Conservation (phyloP, 192 early-diverging fungal species). For the Phycomyces nitens region DNA sequence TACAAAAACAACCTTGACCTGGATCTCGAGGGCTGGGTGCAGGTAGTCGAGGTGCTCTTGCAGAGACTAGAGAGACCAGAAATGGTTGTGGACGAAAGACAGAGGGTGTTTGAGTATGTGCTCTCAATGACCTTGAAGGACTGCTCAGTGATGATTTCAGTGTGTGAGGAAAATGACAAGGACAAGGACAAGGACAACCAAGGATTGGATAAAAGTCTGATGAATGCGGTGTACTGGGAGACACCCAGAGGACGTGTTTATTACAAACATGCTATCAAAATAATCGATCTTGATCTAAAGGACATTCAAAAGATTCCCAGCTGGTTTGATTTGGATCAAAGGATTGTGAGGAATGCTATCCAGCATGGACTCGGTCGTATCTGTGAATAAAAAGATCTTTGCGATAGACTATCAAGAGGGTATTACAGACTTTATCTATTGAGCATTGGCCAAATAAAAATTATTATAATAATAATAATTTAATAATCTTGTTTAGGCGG, state of each 20-base stretch:
- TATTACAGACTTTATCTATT: too few species aligned
- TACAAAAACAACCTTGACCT: slow-evolving; percentile 2
- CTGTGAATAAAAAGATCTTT: neutral
- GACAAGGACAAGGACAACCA: neutral
- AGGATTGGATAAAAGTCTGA: neutral
- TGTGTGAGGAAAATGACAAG: neutral
- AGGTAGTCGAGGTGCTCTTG: too few species aligned
- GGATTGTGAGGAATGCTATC: slow-evolving; percentile 15
- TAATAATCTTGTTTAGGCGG: too few species aligned
- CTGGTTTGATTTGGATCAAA: slow-evolving; percentile 31
- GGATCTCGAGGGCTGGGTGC: slow-evolving; percentile 25
- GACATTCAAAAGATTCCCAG: slow-evolving; percentile 15
- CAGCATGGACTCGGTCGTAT: neutral
- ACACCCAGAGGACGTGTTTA: neutral
- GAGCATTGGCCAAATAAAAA: too few species aligned
- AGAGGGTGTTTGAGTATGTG: slow-evolving; percentile 30
- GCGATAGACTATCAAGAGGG: too few species aligned
- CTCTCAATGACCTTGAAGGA: slow-evolving; percentile 37
- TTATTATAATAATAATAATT: too few species aligned
- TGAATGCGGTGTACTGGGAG: too few species aligned
- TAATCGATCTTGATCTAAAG: slow-evolving; percentile 30
- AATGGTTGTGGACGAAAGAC: neutral
- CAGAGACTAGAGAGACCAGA: too few species aligned
- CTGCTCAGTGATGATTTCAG: slow-evolving; percentile 28
- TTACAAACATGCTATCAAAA: slow-evolving; percentile 17